A percentile compares a stretch with the other conserved stretches of the same genome.
These are phyloP conservation scores for Geotrichum carabidarum DNA, from an alignment of 1,139 yeast genomes.

Conservation along the genomic window DNA sequence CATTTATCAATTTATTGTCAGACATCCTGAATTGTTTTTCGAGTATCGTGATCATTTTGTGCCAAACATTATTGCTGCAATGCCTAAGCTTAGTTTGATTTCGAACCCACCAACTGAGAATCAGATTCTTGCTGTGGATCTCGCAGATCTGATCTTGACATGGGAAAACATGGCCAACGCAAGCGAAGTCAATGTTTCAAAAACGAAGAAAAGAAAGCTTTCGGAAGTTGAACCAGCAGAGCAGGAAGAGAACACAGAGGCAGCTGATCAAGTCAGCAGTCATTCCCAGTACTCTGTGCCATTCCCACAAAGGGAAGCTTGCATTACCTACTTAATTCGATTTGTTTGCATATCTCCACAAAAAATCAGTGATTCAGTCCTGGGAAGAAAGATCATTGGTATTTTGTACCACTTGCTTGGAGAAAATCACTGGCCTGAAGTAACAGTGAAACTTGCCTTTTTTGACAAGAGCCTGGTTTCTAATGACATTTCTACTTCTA, in stretches of 20 bases:
- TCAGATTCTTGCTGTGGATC: slow-evolving; percentile 78
- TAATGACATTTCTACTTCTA: slow-evolving; percentile 62
- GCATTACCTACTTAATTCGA: slow-evolving; percentile 83
- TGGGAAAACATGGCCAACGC: slow-evolving; percentile 60
- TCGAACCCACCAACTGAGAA: slow-evolving; percentile 79
- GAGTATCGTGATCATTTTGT: slow-evolving; percentile 85
- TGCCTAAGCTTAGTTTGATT: slow-evolving; percentile 83
- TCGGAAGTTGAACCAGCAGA: slow-evolving; percentile 21
- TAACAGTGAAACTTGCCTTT: slow-evolving; percentile 71
- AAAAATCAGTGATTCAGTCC: slow-evolving; percentile 75
- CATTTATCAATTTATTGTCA: slow-evolving; percentile 83
- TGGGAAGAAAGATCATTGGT: slow-evolving; percentile 75
- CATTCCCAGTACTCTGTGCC: slow-evolving; percentile 54
- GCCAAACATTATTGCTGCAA: slow-evolving; percentile 85
- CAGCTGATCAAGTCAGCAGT: background rate
- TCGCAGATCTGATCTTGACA: slow-evolving; percentile 74
- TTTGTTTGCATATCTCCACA: slow-evolving; percentile 85
- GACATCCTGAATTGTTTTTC: slow-evolving; percentile 78
- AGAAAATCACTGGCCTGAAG: slow-evolving; percentile 79
- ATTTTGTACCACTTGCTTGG: slow-evolving; percentile 69
- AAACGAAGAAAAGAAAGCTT: slow-evolving; percentile 26
- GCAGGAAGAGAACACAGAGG: slow-evolving; percentile 22
- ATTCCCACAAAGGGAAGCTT: slow-evolving; percentile 78
- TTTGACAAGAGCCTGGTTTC: slow-evolving; percentile 82
- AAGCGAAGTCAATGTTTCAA: slow-evolving; percentile 30